Percentiles rank a stretch among this genome's conserved stretches.
phyloP scores from a whole-genome alignment of 2,329 filamentous ascomycete species.

The Paecilomyces formosus region DNA sequence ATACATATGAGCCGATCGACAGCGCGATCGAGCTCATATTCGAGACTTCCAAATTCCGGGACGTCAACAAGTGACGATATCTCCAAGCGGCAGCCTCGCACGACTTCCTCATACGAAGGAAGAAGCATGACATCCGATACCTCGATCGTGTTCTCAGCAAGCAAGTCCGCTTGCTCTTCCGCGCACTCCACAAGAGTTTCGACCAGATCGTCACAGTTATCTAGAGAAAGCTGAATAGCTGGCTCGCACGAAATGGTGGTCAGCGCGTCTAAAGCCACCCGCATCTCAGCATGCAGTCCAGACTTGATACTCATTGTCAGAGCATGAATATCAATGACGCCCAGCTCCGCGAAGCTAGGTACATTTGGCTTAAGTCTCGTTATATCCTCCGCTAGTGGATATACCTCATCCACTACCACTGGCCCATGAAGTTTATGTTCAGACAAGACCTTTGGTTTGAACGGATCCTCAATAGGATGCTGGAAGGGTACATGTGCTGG shows the following conservation, averaged over 20 bases:
- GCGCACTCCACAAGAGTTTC: slow-evolving; percentile 86
- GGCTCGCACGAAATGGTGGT: slow-evolving; percentile 61
- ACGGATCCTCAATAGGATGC: slow-evolving; percentile 35
- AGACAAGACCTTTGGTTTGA: slow-evolving; percentile 40
- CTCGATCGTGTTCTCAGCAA: slow-evolving; percentile 78
- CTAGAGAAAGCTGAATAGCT: slow-evolving; percentile 58
- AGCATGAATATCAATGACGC: slow-evolving; percentile 82
- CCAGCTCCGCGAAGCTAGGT: slow-evolving; percentile 68
- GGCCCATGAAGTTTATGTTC: slow-evolving; percentile 60
- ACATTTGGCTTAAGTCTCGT: slow-evolving; percentile 64
- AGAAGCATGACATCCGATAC: slow-evolving; percentile 81
- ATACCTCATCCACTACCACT: slow-evolving; percentile 59
- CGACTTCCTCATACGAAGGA: slow-evolving; percentile 77
- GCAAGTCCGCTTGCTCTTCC: slow-evolving; percentile 74
- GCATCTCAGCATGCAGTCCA: slow-evolving; percentile 82
- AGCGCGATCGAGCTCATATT: slow-evolving; percentile 76
- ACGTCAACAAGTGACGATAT: slow-evolving; percentile 64
- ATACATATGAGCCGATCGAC: slow-evolving; percentile 84
- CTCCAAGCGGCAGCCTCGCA: slow-evolving; percentile 70
- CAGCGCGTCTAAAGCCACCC: slow-evolving; percentile 78
- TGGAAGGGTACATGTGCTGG: slow-evolving; percentile 25
- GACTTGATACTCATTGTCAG: slow-evolving; percentile 84
- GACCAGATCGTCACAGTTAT: slow-evolving; percentile 77
- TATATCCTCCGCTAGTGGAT: slow-evolving; percentile 59
- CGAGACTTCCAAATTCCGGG: slow-evolving; percentile 64